Conservation (phyloP, 2,329 filamentous ascomycete genomes). For the Fusarium torreyae region DNA sequence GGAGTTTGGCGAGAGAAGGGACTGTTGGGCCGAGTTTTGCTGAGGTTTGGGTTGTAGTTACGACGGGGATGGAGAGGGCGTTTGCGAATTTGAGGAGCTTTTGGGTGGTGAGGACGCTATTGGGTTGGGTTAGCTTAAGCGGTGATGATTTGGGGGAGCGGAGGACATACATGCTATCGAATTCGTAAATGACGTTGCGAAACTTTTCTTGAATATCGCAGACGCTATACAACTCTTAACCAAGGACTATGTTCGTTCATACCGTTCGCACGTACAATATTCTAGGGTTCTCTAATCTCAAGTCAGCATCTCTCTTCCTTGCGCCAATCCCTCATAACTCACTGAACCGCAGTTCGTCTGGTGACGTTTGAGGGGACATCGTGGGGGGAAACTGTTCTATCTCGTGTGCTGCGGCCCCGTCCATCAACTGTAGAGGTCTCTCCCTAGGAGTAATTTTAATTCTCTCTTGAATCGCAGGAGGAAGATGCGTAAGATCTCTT, state of each 20-base stretch:
- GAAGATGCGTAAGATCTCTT: not conserved
- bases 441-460: not conserved
- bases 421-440: constrained; percentile 11
- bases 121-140: constrained; percentile 2
- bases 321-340: constrained; percentile 34
- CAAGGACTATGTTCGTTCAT: not conserved
- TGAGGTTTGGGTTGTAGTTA: constrained; percentile 88
- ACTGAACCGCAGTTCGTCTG: constrained; percentile 54
- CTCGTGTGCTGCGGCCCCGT: too few species aligned
- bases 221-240: constrained; percentile 68
- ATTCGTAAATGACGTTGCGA: constrained; percentile 85
- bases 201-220: constrained; percentile 98
- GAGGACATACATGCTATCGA: constrained; percentile 78
- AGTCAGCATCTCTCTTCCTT: constrained; percentile 23
- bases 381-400: not conserved
- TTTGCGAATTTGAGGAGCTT: constrained; percentile 78
- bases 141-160: constrained; percentile 6
- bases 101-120: constrained; percentile 74
- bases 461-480: too few species aligned
- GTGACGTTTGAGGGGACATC: constrained; percentile 29
- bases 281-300: constrained; percentile 61
- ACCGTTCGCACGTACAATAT: constrained; percentile 61
- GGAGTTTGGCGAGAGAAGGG: constrained; percentile 73
- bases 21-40: constrained; percentile 86
- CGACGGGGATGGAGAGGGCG: constrained; percentile 81